Percentiles rank a stretch among this genome's conserved stretches.
Evolutionary conservation across 2,329 filamentous ascomycete species (phyloP).

Genomic region (Berkeleyomyces basicola): DNA sequence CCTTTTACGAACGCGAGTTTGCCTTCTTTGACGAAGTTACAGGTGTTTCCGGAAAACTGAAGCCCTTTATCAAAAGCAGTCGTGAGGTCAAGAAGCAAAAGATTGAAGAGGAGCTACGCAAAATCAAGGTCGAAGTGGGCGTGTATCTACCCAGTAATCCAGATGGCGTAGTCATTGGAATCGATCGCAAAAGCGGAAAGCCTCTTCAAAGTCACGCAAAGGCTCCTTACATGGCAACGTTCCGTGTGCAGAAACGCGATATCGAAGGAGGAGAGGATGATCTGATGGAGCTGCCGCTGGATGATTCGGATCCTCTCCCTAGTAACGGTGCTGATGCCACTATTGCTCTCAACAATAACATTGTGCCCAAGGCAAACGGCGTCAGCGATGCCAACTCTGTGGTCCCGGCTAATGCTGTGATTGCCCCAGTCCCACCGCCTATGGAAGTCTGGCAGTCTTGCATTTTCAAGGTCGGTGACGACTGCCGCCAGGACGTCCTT

Average conservation of each 20-base stretch:
- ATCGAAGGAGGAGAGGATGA: slow-evolving; percentile 9
- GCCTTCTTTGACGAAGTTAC: slow-evolving; percentile 98
- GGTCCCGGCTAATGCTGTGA: not conserved
- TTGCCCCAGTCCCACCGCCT: slow-evolving; percentile 17
- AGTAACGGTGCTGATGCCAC: slow-evolving; percentile 26
- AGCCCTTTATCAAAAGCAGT: slow-evolving; percentile 75
- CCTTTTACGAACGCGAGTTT: slow-evolving; percentile 90
- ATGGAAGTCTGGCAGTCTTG: slow-evolving; percentile 98
- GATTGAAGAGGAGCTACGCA: slow-evolving; percentile 94
- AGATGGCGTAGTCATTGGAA: slow-evolving; percentile 91
- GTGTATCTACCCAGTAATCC: slow-evolving; percentile 96
- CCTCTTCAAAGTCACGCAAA: slow-evolving; percentile 96
- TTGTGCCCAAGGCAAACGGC: slow-evolving; percentile 1
- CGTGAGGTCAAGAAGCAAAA: slow-evolving; percentile 98
- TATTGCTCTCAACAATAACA: not conserved
- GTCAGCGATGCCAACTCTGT: slow-evolving; percentile 15
- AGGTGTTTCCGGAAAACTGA: slow-evolving; percentile 83
- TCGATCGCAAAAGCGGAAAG: slow-evolving; percentile 95
- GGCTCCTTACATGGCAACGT: slow-evolving; percentile 97
- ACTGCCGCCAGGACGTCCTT: slow-evolving; percentile 92
- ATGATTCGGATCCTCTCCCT: slow-evolving; percentile 30
- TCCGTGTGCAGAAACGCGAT: slow-evolving; percentile 73
- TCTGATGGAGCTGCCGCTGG: slow-evolving; percentile 28
- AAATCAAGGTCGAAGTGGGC: slow-evolving; percentile 91
- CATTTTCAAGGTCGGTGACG: slow-evolving; percentile 99